Evolutionary conservation across 2,329 filamentous ascomycete species (phyloP), one percentile per base, ranked within the genome.

Genomic region (Botrytis squamosa): DNA sequence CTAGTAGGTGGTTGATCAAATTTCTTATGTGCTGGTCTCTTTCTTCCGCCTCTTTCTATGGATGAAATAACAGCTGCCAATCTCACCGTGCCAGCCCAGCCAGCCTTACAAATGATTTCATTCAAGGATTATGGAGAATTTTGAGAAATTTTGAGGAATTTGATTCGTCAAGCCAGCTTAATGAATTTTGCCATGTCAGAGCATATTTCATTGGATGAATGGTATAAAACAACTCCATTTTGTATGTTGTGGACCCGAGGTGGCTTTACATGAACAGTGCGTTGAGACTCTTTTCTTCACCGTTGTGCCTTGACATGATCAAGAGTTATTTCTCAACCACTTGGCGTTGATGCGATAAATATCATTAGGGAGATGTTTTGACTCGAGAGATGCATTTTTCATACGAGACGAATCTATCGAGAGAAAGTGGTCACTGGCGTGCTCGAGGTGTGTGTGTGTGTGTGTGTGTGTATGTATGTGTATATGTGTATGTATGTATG

Each of bases 141-240:
- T 12, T n/a, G 49, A 16, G 25, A 14, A 36, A n/a, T n/a, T 67
- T 67, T 9, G 36, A 33, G 6, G 33, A 16, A 38, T 46, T 38
- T 72, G 22, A 72, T 72, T 72, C 38, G 70, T 68, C 59, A 29
- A 20, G 49, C 60, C 38, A 52, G 49, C 38, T 67, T 72, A 67
- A 22, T 57, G n/a, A 20, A 55, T 38, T 67, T 68, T 68, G 70
- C 70, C 70, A 72, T 72, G 70, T 72, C 70, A 72, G 70, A 72
- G 70, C 25, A 38, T 20, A 42, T 38, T 18, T 46, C 7, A 68
- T 72, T 72, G 62, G 55, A 40, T 59, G 52, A 14, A 49, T 68
- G 46, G 5, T 3, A 60, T 44, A 46, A 55, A 33, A 8, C 55
- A 33, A 36, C 20, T 29, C 46, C 65, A 25, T 64, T 42, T 67